Percentiles rank a stretch among this genome's conserved stretches.
phyloP scores from a whole-genome alignment of 306 rosid species.

The Vicia sativa region DNA sequence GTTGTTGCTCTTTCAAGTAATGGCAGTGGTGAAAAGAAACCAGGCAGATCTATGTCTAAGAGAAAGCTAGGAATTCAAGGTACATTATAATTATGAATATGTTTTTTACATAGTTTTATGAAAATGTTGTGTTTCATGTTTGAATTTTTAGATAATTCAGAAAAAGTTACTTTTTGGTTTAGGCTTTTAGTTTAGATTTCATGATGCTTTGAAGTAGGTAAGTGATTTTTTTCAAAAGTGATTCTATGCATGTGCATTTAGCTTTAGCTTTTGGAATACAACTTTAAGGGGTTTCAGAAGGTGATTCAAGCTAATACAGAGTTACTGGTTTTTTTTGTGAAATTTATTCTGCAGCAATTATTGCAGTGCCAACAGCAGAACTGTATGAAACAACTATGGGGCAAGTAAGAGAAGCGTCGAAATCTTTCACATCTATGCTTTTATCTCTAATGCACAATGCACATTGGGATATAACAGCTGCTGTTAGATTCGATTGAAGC shows the following conservation, averaged over 20 bases:
- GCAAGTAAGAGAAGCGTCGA: slow-evolving; percentile 81
- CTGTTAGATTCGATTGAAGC: slow-evolving; percentile 95
- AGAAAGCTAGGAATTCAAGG: slow-evolving; percentile 78
- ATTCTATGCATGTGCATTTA: slow-evolving; percentile 36
- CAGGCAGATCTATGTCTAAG: slow-evolving; percentile 62
- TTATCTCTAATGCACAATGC: slow-evolving; percentile 93
- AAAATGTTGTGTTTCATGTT: slow-evolving; percentile 21
- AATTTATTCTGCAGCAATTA: slow-evolving; percentile 51
- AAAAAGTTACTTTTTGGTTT: slow-evolving; percentile 22
- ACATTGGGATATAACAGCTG: slow-evolving; percentile 92
- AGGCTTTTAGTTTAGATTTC: not conserved
- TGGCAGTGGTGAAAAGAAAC: slow-evolving; percentile 61
- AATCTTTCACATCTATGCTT: slow-evolving; percentile 75
- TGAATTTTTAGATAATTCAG: slow-evolving; percentile 33
- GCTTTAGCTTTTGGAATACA: slow-evolving; percentile 24
- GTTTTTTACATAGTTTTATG: not conserved
- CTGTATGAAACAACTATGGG: slow-evolving; percentile 70
- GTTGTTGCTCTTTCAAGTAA: slow-evolving; percentile 42
- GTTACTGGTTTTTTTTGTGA: slow-evolving; percentile 1
- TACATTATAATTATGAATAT: slow-evolving; percentile 32
- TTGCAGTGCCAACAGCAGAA: slow-evolving; percentile 65
- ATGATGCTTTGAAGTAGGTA: slow-evolving; percentile 19
- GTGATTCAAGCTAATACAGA: slow-evolving; percentile 11
- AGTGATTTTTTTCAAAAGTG: slow-evolving; percentile 18
- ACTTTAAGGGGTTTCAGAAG: slow-evolving; percentile 3